phyloP scores from a whole-genome alignment of 352 stramenopile genomes.

The Blastocystis sp. region DNA sequence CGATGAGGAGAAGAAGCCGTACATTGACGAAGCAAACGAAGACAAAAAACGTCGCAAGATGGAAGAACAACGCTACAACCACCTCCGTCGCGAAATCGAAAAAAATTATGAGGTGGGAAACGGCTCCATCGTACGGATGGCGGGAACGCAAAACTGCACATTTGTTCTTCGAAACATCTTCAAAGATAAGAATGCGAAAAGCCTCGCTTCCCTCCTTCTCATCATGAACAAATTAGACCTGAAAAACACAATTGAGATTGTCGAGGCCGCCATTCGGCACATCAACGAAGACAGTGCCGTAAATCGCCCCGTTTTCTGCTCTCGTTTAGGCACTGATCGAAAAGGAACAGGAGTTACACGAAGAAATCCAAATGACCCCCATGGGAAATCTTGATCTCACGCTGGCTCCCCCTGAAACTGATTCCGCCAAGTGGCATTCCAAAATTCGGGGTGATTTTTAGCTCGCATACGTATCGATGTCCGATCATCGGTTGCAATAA shows the following conservation, averaged over 20 bases:
- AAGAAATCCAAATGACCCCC: background rate
- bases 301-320: background rate
- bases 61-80: conserved; percentile 50
- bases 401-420: background rate
- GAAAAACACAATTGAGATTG: background rate
- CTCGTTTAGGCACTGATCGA: background rate
- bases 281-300: background rate
- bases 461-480: background rate
- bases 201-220: conserved; percentile 4
- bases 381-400: background rate
- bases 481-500: conserved; percentile 42
- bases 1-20: conserved; percentile 30
- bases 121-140: background rate
- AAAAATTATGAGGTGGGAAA: background rate
- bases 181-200: background rate
- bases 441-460: background rate
- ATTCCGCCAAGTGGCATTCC: background rate
- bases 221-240: conserved; percentile 19
- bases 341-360: background rate
- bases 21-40: conserved; percentile 44
- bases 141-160: background rate
- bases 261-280: background rate
- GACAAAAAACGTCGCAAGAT: conserved; percentile 29
- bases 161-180: background rate
- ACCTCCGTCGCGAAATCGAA: conserved; percentile 6